Conservation (phyloP, 805 yeast species). For the Komagataella pastoris region DNA sequence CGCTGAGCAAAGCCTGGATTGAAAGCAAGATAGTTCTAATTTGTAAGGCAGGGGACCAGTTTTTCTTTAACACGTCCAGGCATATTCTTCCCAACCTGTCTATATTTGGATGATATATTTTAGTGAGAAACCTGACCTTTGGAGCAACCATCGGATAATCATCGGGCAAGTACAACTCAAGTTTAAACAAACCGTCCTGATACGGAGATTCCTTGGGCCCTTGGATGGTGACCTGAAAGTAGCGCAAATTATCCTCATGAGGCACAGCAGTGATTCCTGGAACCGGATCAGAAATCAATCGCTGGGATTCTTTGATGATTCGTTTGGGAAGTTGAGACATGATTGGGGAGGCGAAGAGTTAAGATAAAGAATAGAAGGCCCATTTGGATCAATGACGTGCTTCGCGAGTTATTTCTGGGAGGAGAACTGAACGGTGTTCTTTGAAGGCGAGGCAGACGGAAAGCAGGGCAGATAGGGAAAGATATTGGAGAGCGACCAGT, state of each 20-base stretch:
- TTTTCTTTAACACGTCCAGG: conserved; percentile 83
- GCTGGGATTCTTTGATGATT: conserved; percentile 90
- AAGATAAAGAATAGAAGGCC: background rate
- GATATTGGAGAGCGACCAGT: background rate
- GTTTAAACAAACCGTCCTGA: conserved; percentile 63
- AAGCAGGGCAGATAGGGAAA: background rate
- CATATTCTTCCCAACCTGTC: conserved; percentile 93
- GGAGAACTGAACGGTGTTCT: background rate
- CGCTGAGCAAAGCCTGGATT: conserved; percentile 85
- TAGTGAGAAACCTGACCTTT: conserved; percentile 84
- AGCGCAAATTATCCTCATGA: conserved; percentile 85
- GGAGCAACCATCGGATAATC: conserved; percentile 99
- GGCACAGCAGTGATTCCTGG: conserved; percentile 93
- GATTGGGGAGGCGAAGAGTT: background rate
- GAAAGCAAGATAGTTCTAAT: conserved; percentile 85
- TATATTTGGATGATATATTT: conserved; percentile 92
- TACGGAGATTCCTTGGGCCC: conserved; percentile 92
- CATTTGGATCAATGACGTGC: background rate
- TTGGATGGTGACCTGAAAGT: conserved; percentile 82
- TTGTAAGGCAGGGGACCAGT: conserved; percentile 97
- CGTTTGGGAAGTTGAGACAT: conserved; percentile 74
- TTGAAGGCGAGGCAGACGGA: too few relatives aligned
- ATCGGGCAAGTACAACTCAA: conserved; percentile 86
- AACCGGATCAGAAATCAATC: conserved; percentile 86
- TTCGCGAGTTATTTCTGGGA: background rate